Base-by-base conservation (phyloP, 768 basidiomycete genomes). In the Podaxis carcinomalis region DNA sequence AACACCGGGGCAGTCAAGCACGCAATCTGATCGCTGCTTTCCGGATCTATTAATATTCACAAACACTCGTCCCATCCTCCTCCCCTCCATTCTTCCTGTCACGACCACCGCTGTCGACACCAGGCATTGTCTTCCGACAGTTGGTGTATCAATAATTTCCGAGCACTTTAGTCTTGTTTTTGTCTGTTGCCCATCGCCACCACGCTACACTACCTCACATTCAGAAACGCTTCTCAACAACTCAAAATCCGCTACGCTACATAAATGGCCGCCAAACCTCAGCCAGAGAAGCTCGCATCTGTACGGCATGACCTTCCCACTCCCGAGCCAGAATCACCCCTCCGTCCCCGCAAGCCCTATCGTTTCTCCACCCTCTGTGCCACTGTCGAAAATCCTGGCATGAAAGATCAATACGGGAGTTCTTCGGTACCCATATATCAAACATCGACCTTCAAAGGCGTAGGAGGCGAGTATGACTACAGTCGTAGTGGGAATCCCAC, bases 401-500 rank as follows among this genome's bases (percentile, higher is more conserved):
- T 89, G 75, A 95, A 96, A 73, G 96, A 99, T 75, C 96, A 98
- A 76, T 90, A 95, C 72, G 95, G 95, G 19, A 88, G 92, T 62
- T 93, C 91, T 66, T 90, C 90, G 5, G 93, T 98, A 1, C 97
- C 97, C 21, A 98, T 99, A 74, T 99, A 98, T 75, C 97, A 98
- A 77, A 90, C 94, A 1, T 86, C 97, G 6, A 99, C 97, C 0
- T 98, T 99, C 85, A 98, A 98, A 77, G 97, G 96, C 50, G 77
- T 96, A 46, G 82, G 80, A 16, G 92, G 90, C 55, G 83, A 88
- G 67, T 99, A 95, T 70, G 96, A 98, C 75, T 99, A 98, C 75
- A 83, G 91, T 11, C 82, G 97, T 62, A 94, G 92, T 68, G 97
- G 97, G 32, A 99, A 99, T 73, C 97, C 97, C 2, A 99, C 97